Evolutionary conservation across 2,329 filamentous ascomycete species (phyloP), one percentile per base, ranked within the genome.

Genomic region (Neonectria magnoliae): DNA sequence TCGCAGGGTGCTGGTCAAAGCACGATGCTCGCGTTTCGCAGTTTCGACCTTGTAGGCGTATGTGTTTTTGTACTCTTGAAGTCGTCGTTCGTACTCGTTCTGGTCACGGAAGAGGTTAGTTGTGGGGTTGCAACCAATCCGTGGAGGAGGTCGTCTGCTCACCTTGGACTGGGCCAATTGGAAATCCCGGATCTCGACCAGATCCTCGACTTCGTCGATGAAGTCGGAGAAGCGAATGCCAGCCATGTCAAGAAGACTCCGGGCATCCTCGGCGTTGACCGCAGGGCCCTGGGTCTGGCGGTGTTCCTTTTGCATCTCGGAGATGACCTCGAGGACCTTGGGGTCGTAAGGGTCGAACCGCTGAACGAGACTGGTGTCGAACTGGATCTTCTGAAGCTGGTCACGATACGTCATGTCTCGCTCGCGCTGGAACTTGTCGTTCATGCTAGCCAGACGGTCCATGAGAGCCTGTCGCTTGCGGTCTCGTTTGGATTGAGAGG

Each of bases 311-410:
- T 88, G 87, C 74, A 91, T 80, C 70, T 89, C 87, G 56, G 86
- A 84, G 67, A 94, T 89, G 61, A 92, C 88, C 67, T 93, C 90
- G 51, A 97, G 84, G 53, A 93, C 89, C 65, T 88, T 87, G 65
- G 89, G 84, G 57, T 86, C 84, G 77, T 97, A 97, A 1, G 93
- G 91, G 74, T 97, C 91, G 57, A 96, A 92, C 71, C 92, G 90
- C 78, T 93, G 90, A 70, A 97, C 93, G 50, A 97, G 86, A 63
- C 88, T 93, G 81, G 94, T 94, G 78, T 97, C 94, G 69, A 93
- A 90, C 80, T 98, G 94, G n/a, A 98, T 89, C 70, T 93, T 93
- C 74, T 96, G 91, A 2, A 98, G 87, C 79, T 98, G 93, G 70
- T 96, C 92, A 67, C 94, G 90, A 79, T 97, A 98, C 73, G 93